Conservation (phyloP, 768 basidiomycete genomes). For the Naganishia vaughanmartiniae region DNA sequence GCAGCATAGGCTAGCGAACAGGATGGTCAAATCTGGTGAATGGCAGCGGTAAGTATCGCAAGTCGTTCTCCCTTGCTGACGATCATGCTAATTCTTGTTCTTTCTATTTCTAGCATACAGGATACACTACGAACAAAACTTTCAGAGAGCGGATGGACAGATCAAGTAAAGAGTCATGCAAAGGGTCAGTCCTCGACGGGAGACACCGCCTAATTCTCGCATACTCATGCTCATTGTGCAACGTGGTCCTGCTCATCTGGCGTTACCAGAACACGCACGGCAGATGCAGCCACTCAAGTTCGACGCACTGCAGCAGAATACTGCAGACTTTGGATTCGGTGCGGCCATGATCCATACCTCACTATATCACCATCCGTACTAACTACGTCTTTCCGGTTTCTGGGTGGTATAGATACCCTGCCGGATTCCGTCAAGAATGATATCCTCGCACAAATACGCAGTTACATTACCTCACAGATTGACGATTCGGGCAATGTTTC, state of each 20-base stretch:
- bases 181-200: conserved; percentile 10
- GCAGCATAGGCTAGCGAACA: conserved; percentile 19
- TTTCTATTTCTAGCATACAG: background rate
- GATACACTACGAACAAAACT: conserved; percentile 5
- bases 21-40: conserved; percentile 26
- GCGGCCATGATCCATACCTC: background rate
- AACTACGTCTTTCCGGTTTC: background rate
- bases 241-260: background rate
- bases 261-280: conserved; percentile 18
- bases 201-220: no score
- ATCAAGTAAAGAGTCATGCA: conserved; percentile 26
- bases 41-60: conserved; percentile 26
- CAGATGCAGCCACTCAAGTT: conserved; percentile 25
- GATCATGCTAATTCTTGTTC: background rate
- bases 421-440: conserved; percentile 25
- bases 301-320: conserved; percentile 25
- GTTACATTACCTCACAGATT: conserved; percentile 9
- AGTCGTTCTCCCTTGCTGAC: background rate
- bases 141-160: conserved; percentile 27
- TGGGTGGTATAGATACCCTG: conserved; percentile 4
- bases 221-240: background rate
- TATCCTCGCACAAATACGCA: conserved; percentile 17
- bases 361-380: background rate
- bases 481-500: background rate
- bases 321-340: conserved; percentile 18